Conservation (phyloP, 148 eudicot species). For the Spergularia marina region DNA sequence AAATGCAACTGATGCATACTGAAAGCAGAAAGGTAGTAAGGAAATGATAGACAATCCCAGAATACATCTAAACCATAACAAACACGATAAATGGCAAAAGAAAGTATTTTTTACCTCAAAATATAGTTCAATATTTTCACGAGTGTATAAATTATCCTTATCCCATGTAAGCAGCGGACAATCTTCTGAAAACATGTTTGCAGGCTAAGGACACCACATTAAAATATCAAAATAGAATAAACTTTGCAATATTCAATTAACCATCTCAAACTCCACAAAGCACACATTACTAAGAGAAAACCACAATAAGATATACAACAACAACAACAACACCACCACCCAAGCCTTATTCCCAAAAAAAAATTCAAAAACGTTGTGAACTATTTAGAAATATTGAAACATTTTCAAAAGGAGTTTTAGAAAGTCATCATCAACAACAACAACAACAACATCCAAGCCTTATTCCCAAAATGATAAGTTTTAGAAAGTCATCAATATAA, state of each 20-base stretch:
- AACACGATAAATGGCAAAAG: background rate
- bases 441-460: too few species aligned
- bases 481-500: too few species aligned
- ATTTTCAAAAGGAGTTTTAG: too few species aligned
- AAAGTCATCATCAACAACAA: too few species aligned
- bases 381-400: too few species aligned
- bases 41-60: background rate
- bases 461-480: too few species aligned
- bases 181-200: conserved; percentile 85
- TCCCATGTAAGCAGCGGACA: conserved; percentile 86
- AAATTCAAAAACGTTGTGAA: too few species aligned
- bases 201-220: conserved; percentile 55
- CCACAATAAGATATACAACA: background rate
- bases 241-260: background rate
- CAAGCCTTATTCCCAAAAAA: too few species aligned
- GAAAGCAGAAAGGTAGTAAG: background rate
- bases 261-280: background rate
- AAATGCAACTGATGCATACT: background rate
- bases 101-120: conserved; percentile 60
- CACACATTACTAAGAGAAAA: background rate
- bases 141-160: conserved; percentile 64
- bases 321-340: too few species aligned
- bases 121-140: conserved; percentile 80
- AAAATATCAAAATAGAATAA: background rate
- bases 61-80: background rate